Percentiles rank a stretch among this genome's conserved stretches.
Conservation (phyloP, 306 rosid genomes). For the Nissolia schottii region DNA sequence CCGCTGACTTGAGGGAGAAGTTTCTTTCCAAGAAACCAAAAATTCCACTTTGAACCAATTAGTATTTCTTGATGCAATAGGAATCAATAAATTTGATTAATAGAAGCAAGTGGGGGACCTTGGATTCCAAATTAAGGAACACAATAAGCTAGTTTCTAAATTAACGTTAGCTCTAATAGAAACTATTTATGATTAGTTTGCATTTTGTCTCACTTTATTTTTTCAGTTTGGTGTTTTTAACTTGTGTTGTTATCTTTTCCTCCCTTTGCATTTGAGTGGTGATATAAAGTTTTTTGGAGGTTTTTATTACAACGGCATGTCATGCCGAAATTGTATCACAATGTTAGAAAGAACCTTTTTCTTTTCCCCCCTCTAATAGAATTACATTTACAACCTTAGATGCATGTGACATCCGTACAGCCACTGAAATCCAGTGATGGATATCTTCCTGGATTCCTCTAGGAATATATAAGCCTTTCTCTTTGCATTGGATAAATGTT, state of each 20-base stretch:
- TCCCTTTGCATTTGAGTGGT: not conserved
- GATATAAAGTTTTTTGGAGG: not conserved
- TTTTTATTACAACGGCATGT: too few relatives aligned
- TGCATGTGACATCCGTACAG: not conserved
- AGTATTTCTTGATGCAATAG: not conserved
- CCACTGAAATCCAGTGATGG: not conserved
- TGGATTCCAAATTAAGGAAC: too few relatives aligned
- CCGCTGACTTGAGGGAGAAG: slow-evolving; percentile 46
- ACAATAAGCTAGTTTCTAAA: not conserved
- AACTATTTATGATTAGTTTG: not conserved
- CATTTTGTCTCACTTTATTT: too few relatives aligned
- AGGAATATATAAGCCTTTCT: not conserved
- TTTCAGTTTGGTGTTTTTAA: not conserved
- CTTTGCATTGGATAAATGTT: not conserved
- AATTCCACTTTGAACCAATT: not conserved
- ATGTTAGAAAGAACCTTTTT: not conserved
- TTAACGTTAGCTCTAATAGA: not conserved
- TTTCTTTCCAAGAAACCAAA: slow-evolving; percentile 29
- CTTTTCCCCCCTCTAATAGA: too few relatives aligned
- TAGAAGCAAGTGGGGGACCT: not conserved
- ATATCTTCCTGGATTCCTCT: not conserved
- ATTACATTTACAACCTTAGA: not conserved
- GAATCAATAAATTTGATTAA: not conserved
- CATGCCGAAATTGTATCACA: not conserved
- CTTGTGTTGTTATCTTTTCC: not conserved